Evolutionary conservation across 768 basidiomycete genomes (phyloP).

Genomic region (Atractiella rhizophila): DNA sequence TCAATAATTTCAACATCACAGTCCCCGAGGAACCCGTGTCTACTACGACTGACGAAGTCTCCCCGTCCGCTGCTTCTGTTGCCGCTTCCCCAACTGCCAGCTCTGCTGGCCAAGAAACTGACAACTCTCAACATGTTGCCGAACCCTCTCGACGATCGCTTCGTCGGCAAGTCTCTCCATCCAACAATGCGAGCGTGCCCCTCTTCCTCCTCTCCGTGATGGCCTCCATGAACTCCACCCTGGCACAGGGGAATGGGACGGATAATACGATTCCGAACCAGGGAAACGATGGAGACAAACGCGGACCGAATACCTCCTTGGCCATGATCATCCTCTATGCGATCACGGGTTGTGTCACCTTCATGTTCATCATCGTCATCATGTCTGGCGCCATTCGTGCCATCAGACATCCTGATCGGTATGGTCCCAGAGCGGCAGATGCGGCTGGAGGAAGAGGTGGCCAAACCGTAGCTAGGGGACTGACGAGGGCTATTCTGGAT

Average conservation of each 20-base stretch:
- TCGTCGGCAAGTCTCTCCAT: constrained; percentile 6
- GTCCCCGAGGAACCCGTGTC: constrained; percentile 4
- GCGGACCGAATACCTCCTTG: constrained; percentile 30
- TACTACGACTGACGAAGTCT: background rate
- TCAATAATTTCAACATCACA: no score
- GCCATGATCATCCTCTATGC: constrained; percentile 57
- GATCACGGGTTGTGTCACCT: constrained; percentile 68
- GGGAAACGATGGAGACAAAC: background rate
- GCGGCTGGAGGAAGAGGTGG: constrained; percentile 28
- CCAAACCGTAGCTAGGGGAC: constrained; percentile 46
- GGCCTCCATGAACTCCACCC: constrained; percentile 26
- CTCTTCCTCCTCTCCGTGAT: constrained; percentile 30
- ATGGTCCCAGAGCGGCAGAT: constrained; percentile 41
- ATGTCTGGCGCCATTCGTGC: constrained; percentile 60
- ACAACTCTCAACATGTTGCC: background rate
- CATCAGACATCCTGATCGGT: constrained; percentile 67
- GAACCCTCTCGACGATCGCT: constrained; percentile 14
- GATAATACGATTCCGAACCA: constrained; percentile 12
- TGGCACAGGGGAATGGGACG: constrained; percentile 25
- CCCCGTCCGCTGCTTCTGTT: constrained; percentile 12
- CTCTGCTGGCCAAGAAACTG: constrained; percentile 11
- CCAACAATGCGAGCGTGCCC: constrained; percentile 7
- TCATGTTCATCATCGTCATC: constrained; percentile 60
- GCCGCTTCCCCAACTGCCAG: constrained; percentile 17
- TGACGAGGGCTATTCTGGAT: constrained; percentile 77